A percentile compares a stretch with the other conserved stretches of the same genome.
phyloP scores from a whole-genome alignment of 208 protist species.

The Crithidia thermophila region DNA sequence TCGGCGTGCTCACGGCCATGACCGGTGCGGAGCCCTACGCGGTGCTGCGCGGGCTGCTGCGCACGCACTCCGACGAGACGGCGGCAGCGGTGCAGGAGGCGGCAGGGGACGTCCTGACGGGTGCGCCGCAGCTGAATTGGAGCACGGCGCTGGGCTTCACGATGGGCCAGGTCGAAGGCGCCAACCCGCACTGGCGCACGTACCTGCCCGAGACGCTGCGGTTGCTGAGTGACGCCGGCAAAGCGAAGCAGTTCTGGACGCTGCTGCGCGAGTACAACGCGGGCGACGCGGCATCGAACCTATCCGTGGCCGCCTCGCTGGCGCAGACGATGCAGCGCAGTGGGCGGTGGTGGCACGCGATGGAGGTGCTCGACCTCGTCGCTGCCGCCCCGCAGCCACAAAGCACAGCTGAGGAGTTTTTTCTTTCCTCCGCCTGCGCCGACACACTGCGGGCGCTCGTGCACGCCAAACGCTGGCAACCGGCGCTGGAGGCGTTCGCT shows the following conservation, averaged over 20 bases:
- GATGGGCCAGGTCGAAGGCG: conserved; percentile 23
- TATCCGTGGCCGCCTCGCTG: conserved; percentile 64
- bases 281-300: conserved; percentile 19
- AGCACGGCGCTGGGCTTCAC: conserved; percentile 45
- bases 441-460: conserved; percentile 59
- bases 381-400: conserved; percentile 34
- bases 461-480: conserved; percentile 58
- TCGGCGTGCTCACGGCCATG: conserved; percentile 50
- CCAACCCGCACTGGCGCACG: conserved; percentile 50
- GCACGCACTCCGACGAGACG: conserved; percentile 25
- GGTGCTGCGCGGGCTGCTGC: conserved; percentile 47
- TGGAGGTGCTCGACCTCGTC: conserved; percentile 76
- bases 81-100: conserved; percentile 44
- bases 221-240: conserved; percentile 83
- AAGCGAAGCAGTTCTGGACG: conserved; percentile 42
- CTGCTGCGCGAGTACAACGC: conserved; percentile 55
- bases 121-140: conserved; percentile 48
- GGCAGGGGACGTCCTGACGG: conserved; percentile 67
- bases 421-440: conserved; percentile 56
- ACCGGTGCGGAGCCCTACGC: conserved; percentile 57
- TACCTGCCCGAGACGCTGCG: conserved; percentile 57
- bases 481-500: conserved; percentile 50
- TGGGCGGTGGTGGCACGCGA: conserved; percentile 61
- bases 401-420: conserved; percentile 40
- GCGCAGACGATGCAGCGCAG: conserved; percentile 48